Evolutionary conservation across 1,284 basidiomycete species (phyloP).

Genomic region (Anthracocystis panici-leucophaei): DNA sequence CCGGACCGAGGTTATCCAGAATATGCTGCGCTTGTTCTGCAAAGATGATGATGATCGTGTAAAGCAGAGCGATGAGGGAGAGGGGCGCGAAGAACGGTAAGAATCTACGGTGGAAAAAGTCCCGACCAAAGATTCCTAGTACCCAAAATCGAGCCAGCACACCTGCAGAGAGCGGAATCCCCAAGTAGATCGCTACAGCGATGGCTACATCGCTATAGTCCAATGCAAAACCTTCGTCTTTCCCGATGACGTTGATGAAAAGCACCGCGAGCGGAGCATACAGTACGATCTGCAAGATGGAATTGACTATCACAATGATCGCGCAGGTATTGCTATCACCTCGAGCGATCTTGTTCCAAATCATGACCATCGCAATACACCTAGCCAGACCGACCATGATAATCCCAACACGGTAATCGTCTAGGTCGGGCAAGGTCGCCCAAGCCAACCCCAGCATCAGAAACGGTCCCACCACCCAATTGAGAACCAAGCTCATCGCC

Average conservation of each 20-base stretch:
- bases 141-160: conserved; percentile 77
- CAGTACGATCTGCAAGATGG: conserved; percentile 79
- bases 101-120: conserved; percentile 75
- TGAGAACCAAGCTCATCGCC: conserved; percentile 78
- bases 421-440: conserved; percentile 81
- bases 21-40: conserved; percentile 74
- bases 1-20: conserved; percentile 56
- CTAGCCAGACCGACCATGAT: conserved; percentile 76
- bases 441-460: conserved; percentile 86
- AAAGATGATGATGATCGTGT: conserved; percentile 82
- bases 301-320: conserved; percentile 75
- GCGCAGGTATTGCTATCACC: conserved; percentile 84
- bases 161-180: conserved; percentile 79
- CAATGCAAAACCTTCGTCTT: conserved; percentile 72
- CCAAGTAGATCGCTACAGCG: conserved; percentile 76
- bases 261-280: conserved; percentile 82
- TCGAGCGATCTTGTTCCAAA: conserved; percentile 78
- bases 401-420: conserved; percentile 71
- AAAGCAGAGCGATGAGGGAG: conserved; percentile 74
- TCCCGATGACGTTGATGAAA: conserved; percentile 79
- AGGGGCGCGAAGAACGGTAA: conserved; percentile 79
- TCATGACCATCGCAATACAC: conserved; percentile 69
- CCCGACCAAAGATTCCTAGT: conserved; percentile 72
- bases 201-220: conserved; percentile 80
- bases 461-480: conserved; percentile 83